Evolutionary conservation across 2,329 filamentous ascomycete genomes (phyloP).

Genomic region (Ophiostoma piceae): DNA sequence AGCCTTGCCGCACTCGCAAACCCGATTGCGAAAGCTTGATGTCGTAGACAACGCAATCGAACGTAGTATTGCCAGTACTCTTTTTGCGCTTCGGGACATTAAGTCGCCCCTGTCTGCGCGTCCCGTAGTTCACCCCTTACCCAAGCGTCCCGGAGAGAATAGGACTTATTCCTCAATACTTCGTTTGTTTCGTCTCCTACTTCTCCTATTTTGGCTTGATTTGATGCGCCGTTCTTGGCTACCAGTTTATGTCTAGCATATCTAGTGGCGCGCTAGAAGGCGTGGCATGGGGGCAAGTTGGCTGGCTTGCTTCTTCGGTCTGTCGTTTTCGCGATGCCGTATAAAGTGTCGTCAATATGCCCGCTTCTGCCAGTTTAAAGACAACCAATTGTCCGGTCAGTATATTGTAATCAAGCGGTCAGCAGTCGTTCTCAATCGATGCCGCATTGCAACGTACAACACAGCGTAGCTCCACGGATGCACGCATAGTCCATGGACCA

Average conservation of each 20-base stretch:
- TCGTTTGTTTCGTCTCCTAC: no score
- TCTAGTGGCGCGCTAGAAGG: background rate
- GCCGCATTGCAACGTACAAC: background rate
- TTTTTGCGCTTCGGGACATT: background rate
- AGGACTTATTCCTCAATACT: no score
- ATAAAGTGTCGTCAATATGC: background rate
- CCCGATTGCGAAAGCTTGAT: background rate
- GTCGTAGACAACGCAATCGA: background rate
- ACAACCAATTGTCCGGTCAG: background rate
- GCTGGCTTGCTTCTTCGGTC: background rate
- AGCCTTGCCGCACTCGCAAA: no score
- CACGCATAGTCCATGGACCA: background rate
- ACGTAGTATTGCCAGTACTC: background rate
- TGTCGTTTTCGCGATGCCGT: background rate
- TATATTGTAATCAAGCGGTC: background rate
- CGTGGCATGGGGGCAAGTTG: background rate
- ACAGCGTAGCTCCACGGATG: background rate
- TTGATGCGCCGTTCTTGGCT: background rate
- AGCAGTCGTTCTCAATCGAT: background rate
- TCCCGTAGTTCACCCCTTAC: no score
- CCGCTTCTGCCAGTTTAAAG: background rate
- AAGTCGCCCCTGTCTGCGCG: background rate
- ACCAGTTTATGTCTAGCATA: background rate
- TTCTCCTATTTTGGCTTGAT: background rate
- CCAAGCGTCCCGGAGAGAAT: no score